Conservation (phyloP, 495 filamentous ascomycete species). For the Penicillium samsonianum region DNA sequence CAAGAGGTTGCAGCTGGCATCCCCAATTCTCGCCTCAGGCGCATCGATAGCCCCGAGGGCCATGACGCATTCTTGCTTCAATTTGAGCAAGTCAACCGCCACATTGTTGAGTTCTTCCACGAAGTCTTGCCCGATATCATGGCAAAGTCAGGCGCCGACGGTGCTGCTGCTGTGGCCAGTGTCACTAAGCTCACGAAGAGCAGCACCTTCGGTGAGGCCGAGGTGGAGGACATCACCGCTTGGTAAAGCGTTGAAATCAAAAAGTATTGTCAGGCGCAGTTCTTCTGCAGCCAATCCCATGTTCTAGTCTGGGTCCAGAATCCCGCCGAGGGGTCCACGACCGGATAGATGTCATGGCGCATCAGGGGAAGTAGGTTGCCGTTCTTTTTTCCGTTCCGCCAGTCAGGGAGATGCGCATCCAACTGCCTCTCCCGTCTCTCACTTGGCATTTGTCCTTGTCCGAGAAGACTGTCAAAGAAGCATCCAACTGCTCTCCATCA, state of each 20-base stretch:
- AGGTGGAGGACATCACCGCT: constrained; percentile 95
- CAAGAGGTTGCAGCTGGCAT: constrained; percentile 85
- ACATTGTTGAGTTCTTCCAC: constrained; percentile 81
- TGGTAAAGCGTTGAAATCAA: constrained; percentile 60
- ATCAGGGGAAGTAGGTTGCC: constrained; percentile 44
- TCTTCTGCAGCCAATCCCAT: constrained; percentile 39
- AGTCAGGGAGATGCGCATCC: constrained; percentile 52
- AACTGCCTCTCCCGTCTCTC: constrained; percentile 49
- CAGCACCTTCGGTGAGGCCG: constrained; percentile 90
- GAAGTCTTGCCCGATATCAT: constrained; percentile 87
- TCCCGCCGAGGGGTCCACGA: not conserved
- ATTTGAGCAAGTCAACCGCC: constrained; percentile 92
- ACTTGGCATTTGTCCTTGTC: constrained; percentile 24
- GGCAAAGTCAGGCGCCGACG: constrained; percentile 54
- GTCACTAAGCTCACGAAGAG: constrained; percentile 64
- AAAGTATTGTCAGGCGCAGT: constrained; percentile 23
- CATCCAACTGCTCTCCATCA: constrained; percentile 56
- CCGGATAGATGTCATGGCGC: constrained; percentile 22
- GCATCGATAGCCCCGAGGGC: constrained; percentile 89
- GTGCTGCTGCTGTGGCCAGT: constrained; percentile 35
- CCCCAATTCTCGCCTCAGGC: constrained; percentile 71
- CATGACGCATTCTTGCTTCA: constrained; percentile 96
- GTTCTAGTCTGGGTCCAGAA: constrained; percentile 24
- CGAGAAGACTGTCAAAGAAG: constrained; percentile 52
- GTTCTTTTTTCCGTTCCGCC: constrained; percentile 46